Conservation (phyloP, 768 basidiomycete genomes). For the Boletellus ananas region DNA sequence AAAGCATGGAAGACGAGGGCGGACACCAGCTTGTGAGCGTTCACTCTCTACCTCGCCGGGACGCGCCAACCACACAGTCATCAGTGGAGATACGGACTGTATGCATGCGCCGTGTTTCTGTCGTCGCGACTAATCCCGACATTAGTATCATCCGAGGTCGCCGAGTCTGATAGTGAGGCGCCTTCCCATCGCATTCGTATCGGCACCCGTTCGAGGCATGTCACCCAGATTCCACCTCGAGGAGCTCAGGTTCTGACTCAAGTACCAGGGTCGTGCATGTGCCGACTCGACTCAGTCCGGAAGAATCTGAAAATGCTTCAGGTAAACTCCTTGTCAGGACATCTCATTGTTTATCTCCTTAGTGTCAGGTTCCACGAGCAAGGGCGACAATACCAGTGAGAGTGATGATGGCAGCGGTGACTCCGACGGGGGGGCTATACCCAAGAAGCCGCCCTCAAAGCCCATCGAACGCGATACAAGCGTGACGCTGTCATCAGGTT, state of each 20-base stretch:
- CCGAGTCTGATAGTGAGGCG: slow-evolving; percentile 22
- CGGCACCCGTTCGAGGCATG: not conserved
- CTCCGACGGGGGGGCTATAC: not conserved
- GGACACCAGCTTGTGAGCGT: slow-evolving; percentile 29
- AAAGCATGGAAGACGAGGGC: slow-evolving; percentile 54
- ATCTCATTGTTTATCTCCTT: not conserved
- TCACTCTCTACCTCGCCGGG: not conserved
- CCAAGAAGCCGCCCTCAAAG: slow-evolving; percentile 6
- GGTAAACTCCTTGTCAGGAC: slow-evolving; percentile 13
- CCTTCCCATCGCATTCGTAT: not conserved
- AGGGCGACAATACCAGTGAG: slow-evolving; percentile 10
- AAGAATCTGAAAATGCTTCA: slow-evolving; percentile 17
- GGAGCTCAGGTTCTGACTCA: slow-evolving; percentile 25
- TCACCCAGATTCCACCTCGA: slow-evolving; percentile 17
- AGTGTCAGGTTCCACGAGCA: slow-evolving; percentile 15
- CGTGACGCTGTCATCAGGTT: slow-evolving; percentile 37
- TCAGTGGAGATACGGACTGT: slow-evolving; percentile 21
- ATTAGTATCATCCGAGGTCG: slow-evolving; percentile 22
- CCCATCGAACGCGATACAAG: slow-evolving; percentile 35
- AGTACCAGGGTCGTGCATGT: slow-evolving; percentile 1
- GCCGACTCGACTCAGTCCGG: slow-evolving; percentile 14
- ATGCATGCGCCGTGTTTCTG: slow-evolving; percentile 10
- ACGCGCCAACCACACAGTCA: slow-evolving; percentile 5
- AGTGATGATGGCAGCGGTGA: slow-evolving; percentile 7
- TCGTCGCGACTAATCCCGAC: slow-evolving; percentile 8